These are phyloP conservation scores for Colletotrichum shisoi DNA, from an alignment of 2,329 filamentous ascomycete species.

Conservation along the genomic window DNA sequence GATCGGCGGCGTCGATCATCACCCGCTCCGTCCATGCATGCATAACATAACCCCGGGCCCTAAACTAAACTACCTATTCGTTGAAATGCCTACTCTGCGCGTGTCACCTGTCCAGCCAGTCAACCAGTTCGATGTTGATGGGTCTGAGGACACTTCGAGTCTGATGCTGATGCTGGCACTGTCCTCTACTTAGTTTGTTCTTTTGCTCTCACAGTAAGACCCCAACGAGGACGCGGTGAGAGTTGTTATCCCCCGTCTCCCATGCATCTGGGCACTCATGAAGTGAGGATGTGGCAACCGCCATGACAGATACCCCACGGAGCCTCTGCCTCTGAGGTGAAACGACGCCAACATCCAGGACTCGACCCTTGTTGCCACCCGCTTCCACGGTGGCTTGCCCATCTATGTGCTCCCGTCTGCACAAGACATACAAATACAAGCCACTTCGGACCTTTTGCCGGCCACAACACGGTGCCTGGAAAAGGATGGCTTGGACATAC, in stretches of 20 bases:
- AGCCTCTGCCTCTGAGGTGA: conserved; percentile 3
- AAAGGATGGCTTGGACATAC: too few relatives aligned
- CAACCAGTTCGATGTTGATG: neutral
- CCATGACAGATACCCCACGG: neutral
- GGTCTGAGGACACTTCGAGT: neutral
- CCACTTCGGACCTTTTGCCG: neutral
- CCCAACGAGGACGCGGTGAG: neutral
- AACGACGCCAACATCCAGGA: neutral
- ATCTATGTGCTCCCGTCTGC: neutral
- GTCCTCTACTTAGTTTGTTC: neutral
- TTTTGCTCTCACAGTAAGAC: neutral
- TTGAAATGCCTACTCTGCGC: neutral
- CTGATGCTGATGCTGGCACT: neutral
- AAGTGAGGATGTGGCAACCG: neutral
- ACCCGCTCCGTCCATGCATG: neutral
- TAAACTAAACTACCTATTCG: neutral
- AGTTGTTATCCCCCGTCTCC: neutral
- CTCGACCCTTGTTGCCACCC: conserved; percentile 1
- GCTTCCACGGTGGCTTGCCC: neutral
- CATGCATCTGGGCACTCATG: neutral
- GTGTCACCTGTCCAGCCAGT: conserved; percentile 1
- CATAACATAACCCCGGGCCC: neutral
- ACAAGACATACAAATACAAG: neutral
- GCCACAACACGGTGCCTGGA: neutral
- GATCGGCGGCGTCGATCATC: conserved; percentile 23